These are phyloP conservation scores for Kwoniella pini DNA, from an alignment of 768 basidiomycete genomes.

Conservation along the genomic window DNA sequence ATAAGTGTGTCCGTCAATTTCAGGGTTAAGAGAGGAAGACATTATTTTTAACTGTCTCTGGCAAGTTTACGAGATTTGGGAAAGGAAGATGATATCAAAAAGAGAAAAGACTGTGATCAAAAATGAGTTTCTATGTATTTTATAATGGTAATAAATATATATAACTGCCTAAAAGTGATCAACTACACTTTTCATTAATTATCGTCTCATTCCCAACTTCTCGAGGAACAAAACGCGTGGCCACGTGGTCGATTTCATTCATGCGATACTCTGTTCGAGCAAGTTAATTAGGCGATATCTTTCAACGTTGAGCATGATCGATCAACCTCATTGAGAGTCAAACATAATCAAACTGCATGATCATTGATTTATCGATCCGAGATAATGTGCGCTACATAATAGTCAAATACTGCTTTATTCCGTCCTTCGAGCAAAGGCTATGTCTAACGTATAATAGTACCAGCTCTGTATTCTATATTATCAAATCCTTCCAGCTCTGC, in stretches of 20 bases:
- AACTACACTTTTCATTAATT: not conserved
- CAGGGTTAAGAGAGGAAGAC: constrained; percentile 18
- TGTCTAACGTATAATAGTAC: no score
- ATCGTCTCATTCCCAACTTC: not conserved
- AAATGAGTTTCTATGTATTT: no score
- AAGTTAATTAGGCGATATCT: not conserved
- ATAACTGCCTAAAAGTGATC: not conserved
- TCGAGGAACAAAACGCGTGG: not conserved
- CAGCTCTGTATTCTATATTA: no score
- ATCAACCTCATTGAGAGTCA: no score
- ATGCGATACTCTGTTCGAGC: not conserved
- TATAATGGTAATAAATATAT: no score
- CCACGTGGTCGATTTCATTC: not conserved
- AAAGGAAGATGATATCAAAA: not conserved
- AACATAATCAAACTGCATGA: no score
- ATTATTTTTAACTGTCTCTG: not conserved
- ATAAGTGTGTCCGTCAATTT: constrained; percentile 22
- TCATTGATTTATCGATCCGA: no score
- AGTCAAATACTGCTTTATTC: no score
- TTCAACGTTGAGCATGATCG: no score
- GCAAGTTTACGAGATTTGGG: not conserved
- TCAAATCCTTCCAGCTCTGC: no score
- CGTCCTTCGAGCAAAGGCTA: no score
- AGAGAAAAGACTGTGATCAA: not conserved
- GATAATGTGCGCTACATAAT: no score